Evolutionary conservation across 768 basidiomycete genomes (phyloP), one percentile per base, ranked within the genome.

Genomic region (Trametes punicea): DNA sequence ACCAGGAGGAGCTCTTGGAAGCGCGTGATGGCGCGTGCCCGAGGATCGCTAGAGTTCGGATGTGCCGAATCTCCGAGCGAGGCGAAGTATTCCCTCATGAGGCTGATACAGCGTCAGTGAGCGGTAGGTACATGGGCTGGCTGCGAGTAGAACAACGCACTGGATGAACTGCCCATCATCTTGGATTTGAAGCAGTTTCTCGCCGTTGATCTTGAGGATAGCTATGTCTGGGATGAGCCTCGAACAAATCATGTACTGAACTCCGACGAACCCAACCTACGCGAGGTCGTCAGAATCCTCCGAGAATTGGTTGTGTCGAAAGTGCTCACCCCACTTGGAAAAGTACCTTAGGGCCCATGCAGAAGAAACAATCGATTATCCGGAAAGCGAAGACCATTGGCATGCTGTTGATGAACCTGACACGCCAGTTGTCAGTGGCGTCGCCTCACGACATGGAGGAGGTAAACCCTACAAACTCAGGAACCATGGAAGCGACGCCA

Each of bases 401-500:
- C 91, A 94, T 93, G 67, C 88, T 91, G 71, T 93, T 93, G 68
- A 93, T 93, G 66, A 82, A 93, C 66, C 90, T 88, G 21, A 46
- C n/a, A 55, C 23, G n/a, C 11, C 20, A 29, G 57, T 68, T 18
- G 47, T 23, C 20, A 18, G n/a, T 8, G 4, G 7, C 42, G 42
- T 38, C 62, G 7, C 13, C 11, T 26, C 21, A 20, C 30, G 9
- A 11, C 62, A 69, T 66, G 16, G 62, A 71, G 10, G 18, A 21
- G n/a, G 4, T 40, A 62, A 64, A 52, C 81, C 94, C 64, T 70
- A 98, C 84, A 98, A 75, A 65, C 94, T 97, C 69, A 99, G 74
- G 79, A 99, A 99, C 96, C 96, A 99, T 30, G 96, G 96, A 25
- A 99, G 72, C 1, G 94, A 97, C 0, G 96, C 96, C 15, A 99